Percentiles rank a stretch among this genome's conserved stretches.
These are phyloP conservation scores for Cornus controversa DNA, from an alignment of 148 eudicot species.

Conservation along the genomic window DNA sequence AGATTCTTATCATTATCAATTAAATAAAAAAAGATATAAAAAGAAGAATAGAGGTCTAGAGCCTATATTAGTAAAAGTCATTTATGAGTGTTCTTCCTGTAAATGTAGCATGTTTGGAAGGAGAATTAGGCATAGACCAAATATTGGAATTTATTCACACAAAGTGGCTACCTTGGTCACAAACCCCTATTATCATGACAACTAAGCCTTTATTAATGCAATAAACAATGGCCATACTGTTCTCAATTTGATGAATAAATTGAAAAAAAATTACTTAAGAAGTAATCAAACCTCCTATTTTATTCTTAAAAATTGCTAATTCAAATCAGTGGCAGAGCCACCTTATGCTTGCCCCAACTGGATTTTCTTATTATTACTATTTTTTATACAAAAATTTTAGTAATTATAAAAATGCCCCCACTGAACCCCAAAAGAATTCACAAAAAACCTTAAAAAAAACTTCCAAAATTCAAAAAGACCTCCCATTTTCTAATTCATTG, in stretches of 20 bases:
- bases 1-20: too few relatives aligned
- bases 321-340: too few relatives aligned
- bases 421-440: too few relatives aligned
- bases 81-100: neutral
- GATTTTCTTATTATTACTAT: too few relatives aligned
- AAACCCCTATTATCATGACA: neutral
- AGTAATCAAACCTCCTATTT: neutral
- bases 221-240: neutral
- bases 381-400: too few relatives aligned
- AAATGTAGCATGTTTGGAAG: neutral
- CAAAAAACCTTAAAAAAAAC: too few relatives aligned
- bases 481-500: too few relatives aligned
- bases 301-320: neutral
- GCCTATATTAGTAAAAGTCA: neutral
- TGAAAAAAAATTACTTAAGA: neutral
- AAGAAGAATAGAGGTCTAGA: neutral
- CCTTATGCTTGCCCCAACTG: too few relatives aligned
- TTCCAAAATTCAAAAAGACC: too few relatives aligned
- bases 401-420: too few relatives aligned
- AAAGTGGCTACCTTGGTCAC: neutral
- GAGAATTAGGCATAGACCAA: neutral
- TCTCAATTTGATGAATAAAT: too few relatives aligned
- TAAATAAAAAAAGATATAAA: too few relatives aligned
- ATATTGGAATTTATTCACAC: slow-evolving; percentile 1
- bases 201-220: neutral